A percentile compares a stretch with the other conserved stretches of the same genome.
phyloP scores from a whole-genome alignment of 768 basidiomycete species.

The Gyrodon lividus region DNA sequence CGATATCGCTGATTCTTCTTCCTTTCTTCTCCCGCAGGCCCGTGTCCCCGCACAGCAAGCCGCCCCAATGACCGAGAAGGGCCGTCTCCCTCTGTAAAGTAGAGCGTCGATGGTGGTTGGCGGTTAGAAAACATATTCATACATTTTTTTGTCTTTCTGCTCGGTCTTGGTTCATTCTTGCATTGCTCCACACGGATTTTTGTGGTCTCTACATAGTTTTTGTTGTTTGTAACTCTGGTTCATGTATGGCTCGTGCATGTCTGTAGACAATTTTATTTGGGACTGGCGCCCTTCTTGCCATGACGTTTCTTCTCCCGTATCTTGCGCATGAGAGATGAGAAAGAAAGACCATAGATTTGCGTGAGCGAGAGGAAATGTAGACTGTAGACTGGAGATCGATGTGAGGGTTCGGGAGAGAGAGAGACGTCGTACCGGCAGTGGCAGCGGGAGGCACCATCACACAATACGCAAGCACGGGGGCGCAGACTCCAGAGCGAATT shows the following conservation, averaged over 20 bases:
- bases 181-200: constrained; percentile 5
- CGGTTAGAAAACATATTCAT: constrained; percentile 2
- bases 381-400: background rate
- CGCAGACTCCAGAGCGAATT: too few relatives aligned
- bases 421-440: too few relatives aligned
- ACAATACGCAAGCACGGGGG: too few relatives aligned
- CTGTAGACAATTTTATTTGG: background rate
- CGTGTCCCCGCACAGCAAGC: constrained; percentile 15
- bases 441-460: too few relatives aligned
- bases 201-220: background rate
- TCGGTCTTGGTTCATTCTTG: background rate
- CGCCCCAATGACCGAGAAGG: constrained; percentile 31
- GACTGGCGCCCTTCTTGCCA: constrained; percentile 4
- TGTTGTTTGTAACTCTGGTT: background rate
- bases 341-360: too few relatives aligned
- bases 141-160: background rate
- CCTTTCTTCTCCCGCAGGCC: constrained; percentile 8
- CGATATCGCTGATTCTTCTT: constrained; percentile 5
- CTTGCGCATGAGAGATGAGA: background rate
- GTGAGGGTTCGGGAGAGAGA: too few relatives aligned
- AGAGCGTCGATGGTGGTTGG: background rate
- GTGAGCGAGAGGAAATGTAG: background rate
- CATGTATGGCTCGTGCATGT: constrained; percentile 1
- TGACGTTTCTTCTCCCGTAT: background rate
- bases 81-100: constrained; percentile 23